phyloP scores from a whole-genome alignment of 768 basidiomycete genomes.

The Leccinum disarticulatum region DNA sequence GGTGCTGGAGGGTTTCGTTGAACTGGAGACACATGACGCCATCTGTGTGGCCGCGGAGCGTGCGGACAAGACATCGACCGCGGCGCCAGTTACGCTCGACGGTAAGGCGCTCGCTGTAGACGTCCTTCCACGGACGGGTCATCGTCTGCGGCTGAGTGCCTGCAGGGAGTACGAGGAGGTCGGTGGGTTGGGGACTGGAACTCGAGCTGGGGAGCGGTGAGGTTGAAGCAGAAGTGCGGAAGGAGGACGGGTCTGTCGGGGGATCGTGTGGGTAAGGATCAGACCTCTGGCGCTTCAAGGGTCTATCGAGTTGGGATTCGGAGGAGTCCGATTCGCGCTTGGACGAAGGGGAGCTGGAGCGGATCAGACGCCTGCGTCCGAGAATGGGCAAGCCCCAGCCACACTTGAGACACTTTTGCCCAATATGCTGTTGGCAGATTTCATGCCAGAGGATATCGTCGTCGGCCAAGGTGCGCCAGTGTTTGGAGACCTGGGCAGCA shows the following conservation, averaged over 20 bases:
- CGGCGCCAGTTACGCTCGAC: conserved; percentile 98
- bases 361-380: conserved; percentile 62
- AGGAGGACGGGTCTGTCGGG: conserved; percentile 5
- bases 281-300: conserved; percentile 51
- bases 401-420: conserved; percentile 93
- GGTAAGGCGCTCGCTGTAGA: conserved; percentile 95
- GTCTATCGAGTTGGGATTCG: conserved; percentile 31
- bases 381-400: conserved; percentile 96
- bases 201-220: conserved; percentile 8
- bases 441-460: conserved; percentile 94
- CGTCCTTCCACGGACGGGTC: conserved; percentile 96
- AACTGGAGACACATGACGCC: conserved; percentile 98
- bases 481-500: conserved; percentile 84
- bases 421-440: conserved; percentile 98
- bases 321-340: conserved; percentile 44
- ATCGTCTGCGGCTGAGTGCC: conserved; percentile 34
- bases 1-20: conserved; percentile 77
- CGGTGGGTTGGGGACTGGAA: conserved; percentile 8
- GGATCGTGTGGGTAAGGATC: conserved; percentile 4
- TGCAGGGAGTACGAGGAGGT: conserved; percentile 34
- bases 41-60: conserved; percentile 90
- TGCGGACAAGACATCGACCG: conserved; percentile 82
- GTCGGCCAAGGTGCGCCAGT: conserved; percentile 88
- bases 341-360: conserved; percentile 35
- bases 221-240: conserved; percentile 15